A percentile compares a stretch with the other conserved stretches of the same genome.
Conservation (phyloP, 495 filamentous ascomycete species). For the Penicillium arizonense region DNA sequence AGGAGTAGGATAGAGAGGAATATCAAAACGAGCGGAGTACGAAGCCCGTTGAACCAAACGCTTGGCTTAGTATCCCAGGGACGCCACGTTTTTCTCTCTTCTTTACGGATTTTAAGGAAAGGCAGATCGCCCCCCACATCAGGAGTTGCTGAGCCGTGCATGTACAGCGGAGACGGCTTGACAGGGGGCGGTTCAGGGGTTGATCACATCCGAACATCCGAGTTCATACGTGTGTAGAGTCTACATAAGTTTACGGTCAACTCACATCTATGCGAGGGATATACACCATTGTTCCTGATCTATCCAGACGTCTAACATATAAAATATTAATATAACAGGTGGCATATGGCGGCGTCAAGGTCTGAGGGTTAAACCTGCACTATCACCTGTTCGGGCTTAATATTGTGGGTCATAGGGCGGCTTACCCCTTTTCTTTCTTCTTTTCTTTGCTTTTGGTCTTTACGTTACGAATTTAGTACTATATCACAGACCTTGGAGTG, state of each 20-base stretch:
- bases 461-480: not conserved
- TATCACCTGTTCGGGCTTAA: slow-evolving; percentile 1
- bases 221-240: not conserved
- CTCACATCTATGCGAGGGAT: no score
- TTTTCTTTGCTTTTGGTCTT: not conserved
- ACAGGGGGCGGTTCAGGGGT: slow-evolving; percentile 32
- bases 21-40: not conserved
- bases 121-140: slow-evolving; percentile 26
- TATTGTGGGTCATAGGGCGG: slow-evolving; percentile 1
- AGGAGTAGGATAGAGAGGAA: not conserved
- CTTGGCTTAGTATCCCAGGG: not conserved
- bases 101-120: not conserved
- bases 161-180: slow-evolving; percentile 24
- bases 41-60: not conserved
- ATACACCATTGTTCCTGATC: no score
- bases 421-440: slow-evolving; percentile 4
- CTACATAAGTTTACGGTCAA: no score
- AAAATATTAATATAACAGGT: no score
- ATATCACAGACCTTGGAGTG: no score
- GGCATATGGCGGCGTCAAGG: not conserved
- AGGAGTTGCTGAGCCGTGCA: slow-evolving; percentile 18
- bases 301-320: no score
- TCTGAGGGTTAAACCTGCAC: not conserved
- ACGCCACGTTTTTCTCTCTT: not conserved
- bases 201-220: slow-evolving; percentile 4